phyloP scores from a whole-genome alignment of 2,329 filamentous ascomycete species.

The Cephalotrichum gorgonifer region DNA sequence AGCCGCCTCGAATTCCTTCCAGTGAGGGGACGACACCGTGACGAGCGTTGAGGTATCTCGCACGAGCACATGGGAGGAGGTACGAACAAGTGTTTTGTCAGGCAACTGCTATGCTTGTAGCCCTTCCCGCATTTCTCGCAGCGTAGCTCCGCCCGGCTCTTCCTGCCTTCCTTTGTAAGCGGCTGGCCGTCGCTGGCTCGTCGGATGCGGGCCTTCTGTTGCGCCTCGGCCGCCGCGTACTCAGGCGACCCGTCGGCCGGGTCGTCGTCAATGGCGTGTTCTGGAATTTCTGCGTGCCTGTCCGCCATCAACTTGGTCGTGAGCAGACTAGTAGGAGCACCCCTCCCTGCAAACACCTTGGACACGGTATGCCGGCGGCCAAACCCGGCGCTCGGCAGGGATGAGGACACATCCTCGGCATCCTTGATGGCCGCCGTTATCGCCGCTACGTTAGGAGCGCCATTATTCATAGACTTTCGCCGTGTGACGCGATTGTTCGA shows the following conservation, averaged over 20 bases:
- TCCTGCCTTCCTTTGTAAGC: constrained; percentile 68
- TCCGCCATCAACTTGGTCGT: constrained; percentile 41
- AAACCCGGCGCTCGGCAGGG: constrained; percentile 10
- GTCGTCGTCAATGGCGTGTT: constrained; percentile 62
- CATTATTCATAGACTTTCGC: constrained; percentile 73
- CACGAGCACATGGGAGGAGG: constrained; percentile 27
- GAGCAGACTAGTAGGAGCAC: constrained; percentile 32
- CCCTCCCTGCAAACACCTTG: constrained; percentile 36
- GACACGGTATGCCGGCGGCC: constrained; percentile 10
- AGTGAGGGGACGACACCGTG: background rate
- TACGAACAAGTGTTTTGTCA: constrained; percentile 99
- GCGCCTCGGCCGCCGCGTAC: constrained; percentile 34
- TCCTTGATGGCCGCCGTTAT: constrained; percentile 59
- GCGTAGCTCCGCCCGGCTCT: constrained; percentile 75
- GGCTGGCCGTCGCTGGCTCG: constrained; percentile 81
- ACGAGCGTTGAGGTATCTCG: constrained; percentile 22
- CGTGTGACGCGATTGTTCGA: constrained; percentile 68
- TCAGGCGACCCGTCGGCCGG: constrained; percentile 46
- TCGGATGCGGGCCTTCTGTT: constrained; percentile 39
- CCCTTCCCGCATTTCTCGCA: constrained; percentile 98
- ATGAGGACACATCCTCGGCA: constrained; percentile 7
- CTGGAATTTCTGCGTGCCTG: constrained; percentile 38
- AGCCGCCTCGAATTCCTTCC: background rate
- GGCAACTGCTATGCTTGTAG: constrained; percentile 99
- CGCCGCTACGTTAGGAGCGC: constrained; percentile 55